A percentile compares a stretch with the other conserved stretches of the same genome.
phyloP scores from a whole-genome alignment of 2,329 filamentous ascomycete species.

The Diaporthe aspalathi region DNA sequence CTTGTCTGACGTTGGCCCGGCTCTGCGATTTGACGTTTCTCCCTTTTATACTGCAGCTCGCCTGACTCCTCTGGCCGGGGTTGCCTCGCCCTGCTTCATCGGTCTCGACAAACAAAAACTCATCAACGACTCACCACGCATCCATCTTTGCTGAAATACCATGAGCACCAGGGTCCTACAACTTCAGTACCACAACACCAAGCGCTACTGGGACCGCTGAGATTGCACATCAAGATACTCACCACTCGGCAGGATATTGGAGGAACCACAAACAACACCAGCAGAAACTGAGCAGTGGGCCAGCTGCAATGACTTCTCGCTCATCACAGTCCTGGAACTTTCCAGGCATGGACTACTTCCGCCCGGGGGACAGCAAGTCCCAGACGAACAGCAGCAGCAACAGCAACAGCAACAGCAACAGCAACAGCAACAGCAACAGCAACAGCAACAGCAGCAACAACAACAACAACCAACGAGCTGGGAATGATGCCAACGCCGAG shows the following conservation, averaged over 20 bases:
- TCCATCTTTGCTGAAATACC: slow-evolving; percentile 11
- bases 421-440: slow-evolving; percentile 5
- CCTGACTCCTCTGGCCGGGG: slow-evolving; percentile 20
- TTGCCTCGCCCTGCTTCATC: slow-evolving; percentile 5
- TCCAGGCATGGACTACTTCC: slow-evolving; percentile 33
- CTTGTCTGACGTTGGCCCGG: slow-evolving; percentile 22
- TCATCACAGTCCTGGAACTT: slow-evolving; percentile 33
- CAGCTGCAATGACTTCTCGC: slow-evolving; percentile 36
- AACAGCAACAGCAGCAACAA: not conserved
- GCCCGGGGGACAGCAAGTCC: slow-evolving; percentile 12
- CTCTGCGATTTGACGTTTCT: slow-evolving; percentile 8
- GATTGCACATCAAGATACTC: not conserved
- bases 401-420: not conserved
- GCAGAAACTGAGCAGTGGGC: not conserved
- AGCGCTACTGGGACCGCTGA: slow-evolving; percentile 38
- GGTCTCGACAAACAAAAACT: slow-evolving; percentile 14
- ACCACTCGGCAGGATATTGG: not conserved
- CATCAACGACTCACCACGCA: slow-evolving; percentile 12
- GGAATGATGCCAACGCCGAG: slow-evolving; percentile 15
- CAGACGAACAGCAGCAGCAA: not conserved
- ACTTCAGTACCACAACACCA: slow-evolving; percentile 34
- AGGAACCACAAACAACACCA: not conserved
- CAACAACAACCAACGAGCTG: not conserved
- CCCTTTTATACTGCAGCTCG: slow-evolving; percentile 37
- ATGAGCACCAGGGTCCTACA: slow-evolving; percentile 36